Evolutionary conservation across 176 grass and related monocot genomes (phyloP), one percentile per base, ranked within the genome.

Genomic region (Poa annua): DNA sequence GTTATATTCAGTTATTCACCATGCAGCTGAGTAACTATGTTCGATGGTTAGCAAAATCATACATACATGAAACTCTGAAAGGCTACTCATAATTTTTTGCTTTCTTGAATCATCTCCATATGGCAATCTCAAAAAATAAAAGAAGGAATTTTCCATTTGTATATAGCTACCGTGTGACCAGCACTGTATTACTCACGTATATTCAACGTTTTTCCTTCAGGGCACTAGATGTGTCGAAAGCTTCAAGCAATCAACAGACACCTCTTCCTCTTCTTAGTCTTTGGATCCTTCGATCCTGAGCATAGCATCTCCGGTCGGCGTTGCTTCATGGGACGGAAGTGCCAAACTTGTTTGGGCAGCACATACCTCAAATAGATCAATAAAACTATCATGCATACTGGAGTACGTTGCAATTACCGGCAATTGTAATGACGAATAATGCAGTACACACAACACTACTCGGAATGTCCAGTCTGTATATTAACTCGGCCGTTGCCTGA

Each of bases 401-500:
- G 29, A 29, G 29, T 29, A 8, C 39, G 19, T 55, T 55, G 54
- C 54, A 21, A 54, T 17, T 54, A 54, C 52, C 19, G 0, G 7
- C 52, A 8, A 19, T 54, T 54, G 17, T 54, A 54, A 17, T 4
- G 50, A 54, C 8, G 17, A 54, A 49, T 14, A 49, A 4, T 16
- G 3, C 15, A 14, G 39, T 16, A 51, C 14, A 8, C 1, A 51
- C 9, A 56, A 56, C 54, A 54, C 10, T 50, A 48, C 35, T 54
- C 17, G 2, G 29, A 2, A 29, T 29, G 1, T 29, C 16, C 33
- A 51, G 71, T 33, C 45, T 74, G 45, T 74, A 39, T 32, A 22
- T 53, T 81, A 65, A 80, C 45, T 80, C 62, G 78, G 4, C 11
- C 63, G 62, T 53, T 81, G 63, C 20, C 29, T 36, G 62, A 80